Base-by-base conservation (phyloP, 208 protist species). In the Crithidia fasciculata region DNA sequence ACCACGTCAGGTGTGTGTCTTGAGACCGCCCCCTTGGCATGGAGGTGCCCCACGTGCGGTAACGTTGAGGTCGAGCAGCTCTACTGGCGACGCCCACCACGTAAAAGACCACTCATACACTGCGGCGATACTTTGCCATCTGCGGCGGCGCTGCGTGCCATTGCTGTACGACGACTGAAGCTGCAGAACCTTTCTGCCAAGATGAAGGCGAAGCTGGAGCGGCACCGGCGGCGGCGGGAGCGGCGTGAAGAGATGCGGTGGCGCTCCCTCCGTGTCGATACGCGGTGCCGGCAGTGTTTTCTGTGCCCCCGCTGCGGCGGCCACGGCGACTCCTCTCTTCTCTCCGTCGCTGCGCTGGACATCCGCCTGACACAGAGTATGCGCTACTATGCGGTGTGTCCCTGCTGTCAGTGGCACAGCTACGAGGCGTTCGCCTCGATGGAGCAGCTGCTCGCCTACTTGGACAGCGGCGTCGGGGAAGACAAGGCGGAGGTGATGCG, bases 231-330 rank as follows among this genome's bases (percentile, higher is more conserved):
- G 12, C 60, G 50, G 8, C 68, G 70, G 5, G 68, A 85, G 59
- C 61, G 72, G 28, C 39, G 55, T 5, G 68, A 57, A 41, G 65
- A 72, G 47, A 64, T 78, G 60, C 75, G 72, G 0, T 73, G 76
- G 58, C 65, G 69, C 36, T 43, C 71, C 10, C 41, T 78, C 40
- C 61, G 59, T 9, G 69, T 79, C 36, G 58, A 28, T 37, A 52
- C 78, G 28, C 52, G 75, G 9, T 90, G 88, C 56, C 53, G 59
- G 2, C 63, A 79, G 40, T 90, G 88, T 57, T 83, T 81, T 54
- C 68, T 72, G n/a, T 93, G 88, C 41, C 88, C 88, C n/a, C 69
- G 85, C 8, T 93, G 85, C 50, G 87, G 72, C 13, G 78, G 70
- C n/a, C 62, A 63, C 15, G 62, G 72, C 6, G 62, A 52, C 39